phyloP scores from a whole-genome alignment of 2,329 filamentous ascomycete species.

The Ceratocystis lukuohia region DNA sequence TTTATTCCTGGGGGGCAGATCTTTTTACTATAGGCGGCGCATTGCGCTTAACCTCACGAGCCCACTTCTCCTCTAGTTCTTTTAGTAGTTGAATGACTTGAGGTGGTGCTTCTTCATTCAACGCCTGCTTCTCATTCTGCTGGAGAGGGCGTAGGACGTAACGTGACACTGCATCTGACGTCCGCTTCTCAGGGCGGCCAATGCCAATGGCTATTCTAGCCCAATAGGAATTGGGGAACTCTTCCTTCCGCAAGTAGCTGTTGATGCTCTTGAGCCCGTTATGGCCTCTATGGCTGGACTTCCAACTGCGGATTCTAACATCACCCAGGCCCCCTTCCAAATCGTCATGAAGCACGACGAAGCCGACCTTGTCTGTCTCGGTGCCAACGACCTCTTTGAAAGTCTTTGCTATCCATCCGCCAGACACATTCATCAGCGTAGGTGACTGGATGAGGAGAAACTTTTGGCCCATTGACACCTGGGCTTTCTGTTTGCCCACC shows the following conservation, averaged over 20 bases:
- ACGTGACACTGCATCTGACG: slow-evolving; percentile 51
- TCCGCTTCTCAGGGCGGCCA: slow-evolving; percentile 61
- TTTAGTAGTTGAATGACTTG: slow-evolving; percentile 38
- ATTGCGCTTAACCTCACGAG: not conserved
- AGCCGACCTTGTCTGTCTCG: slow-evolving; percentile 27
- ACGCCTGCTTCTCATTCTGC: slow-evolving; percentile 33
- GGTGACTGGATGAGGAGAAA: slow-evolving; percentile 63
- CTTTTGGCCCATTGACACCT: slow-evolving; percentile 35
- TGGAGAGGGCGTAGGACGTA: slow-evolving; percentile 67
- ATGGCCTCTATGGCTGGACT: slow-evolving; percentile 53
- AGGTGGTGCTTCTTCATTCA: slow-evolving; percentile 40
- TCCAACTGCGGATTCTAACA: slow-evolving; percentile 50
- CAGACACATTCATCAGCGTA: slow-evolving; percentile 73
- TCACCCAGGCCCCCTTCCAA: slow-evolving; percentile 59
- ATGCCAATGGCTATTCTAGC: slow-evolving; percentile 69
- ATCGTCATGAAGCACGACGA: slow-evolving; percentile 84
- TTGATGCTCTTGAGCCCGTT: slow-evolving; percentile 61
- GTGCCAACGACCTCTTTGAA: slow-evolving; percentile 44
- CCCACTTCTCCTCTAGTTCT: slow-evolving; percentile 34
- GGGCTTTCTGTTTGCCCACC: slow-evolving; percentile 40
- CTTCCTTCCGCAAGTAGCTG: slow-evolving; percentile 32
- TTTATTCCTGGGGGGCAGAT: not conserved
- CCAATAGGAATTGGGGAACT: slow-evolving; percentile 33
- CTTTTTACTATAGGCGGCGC: not conserved
- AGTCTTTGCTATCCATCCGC: slow-evolving; percentile 52